A percentile compares a stretch with the other conserved stretches of the same genome.
Conservation (phyloP, 108 stramenopile genomes). For the Skeletonema tropicum region DNA sequence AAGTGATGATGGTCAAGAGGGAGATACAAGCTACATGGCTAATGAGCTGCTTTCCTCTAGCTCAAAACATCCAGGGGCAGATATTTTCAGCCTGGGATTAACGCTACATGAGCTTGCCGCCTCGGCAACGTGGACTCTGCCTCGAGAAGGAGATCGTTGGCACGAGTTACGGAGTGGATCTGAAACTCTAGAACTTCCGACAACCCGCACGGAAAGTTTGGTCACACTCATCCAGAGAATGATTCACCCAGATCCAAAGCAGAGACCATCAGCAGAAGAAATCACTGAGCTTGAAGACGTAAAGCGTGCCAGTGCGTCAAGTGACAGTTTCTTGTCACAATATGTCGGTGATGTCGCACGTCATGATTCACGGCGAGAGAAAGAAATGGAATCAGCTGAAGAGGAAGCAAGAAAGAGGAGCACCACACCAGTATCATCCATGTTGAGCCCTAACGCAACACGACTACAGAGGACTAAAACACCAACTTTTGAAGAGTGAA, state of each 20-base stretch:
- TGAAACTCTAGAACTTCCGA: constrained; percentile 57
- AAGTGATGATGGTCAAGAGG: constrained; percentile 84
- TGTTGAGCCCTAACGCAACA: constrained; percentile 1
- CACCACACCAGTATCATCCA: constrained; percentile 3
- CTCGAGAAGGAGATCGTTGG: constrained; percentile 77
- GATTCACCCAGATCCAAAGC: constrained; percentile 47
- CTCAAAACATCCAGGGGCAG: constrained; percentile 67
- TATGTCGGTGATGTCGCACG: constrained; percentile 75
- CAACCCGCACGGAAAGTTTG: constrained; percentile 50
- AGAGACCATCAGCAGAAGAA: constrained; percentile 68
- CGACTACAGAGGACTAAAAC: neutral
- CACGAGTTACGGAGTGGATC: constrained; percentile 63
- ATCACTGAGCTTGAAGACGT: constrained; percentile 50
- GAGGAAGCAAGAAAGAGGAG: constrained; percentile 45
- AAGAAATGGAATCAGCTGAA: constrained; percentile 46
- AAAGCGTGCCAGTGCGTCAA: constrained; percentile 45
- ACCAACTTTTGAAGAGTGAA: neutral
- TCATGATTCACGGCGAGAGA: constrained; percentile 54
- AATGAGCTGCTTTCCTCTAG: constrained; percentile 59
- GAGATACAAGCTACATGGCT: constrained; percentile 82
- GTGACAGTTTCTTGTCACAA: constrained; percentile 66
- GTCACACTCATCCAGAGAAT: constrained; percentile 57
- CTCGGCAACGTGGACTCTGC: constrained; percentile 51
- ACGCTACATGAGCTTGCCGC: constrained; percentile 79
- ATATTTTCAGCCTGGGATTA: constrained; percentile 85